Base-by-base conservation (phyloP, 202 grass and related monocot species). In the Setaria italica region DNA sequence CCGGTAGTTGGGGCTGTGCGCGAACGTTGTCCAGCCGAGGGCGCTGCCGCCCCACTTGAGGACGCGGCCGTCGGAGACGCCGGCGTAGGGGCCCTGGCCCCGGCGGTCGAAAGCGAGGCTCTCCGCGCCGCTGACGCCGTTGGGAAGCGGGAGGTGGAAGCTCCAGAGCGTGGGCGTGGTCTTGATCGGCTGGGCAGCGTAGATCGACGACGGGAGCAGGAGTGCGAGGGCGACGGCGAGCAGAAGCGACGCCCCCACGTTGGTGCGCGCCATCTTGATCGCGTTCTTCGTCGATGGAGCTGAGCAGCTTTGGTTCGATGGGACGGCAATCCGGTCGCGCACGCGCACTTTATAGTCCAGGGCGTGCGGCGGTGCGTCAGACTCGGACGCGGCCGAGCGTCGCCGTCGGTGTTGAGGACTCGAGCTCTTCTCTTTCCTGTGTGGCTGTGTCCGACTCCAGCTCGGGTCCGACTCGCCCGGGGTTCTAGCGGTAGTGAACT, bases 41-140 rank as follows among this genome's bases (percentile, higher is more conserved):
- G 47, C 13, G 32, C 11, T 15, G 46, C 85, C 85, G 47, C 59
- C 51, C 90, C 86, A 91, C 82, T 67, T 85, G 72, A 91, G 64
- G 20, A 91, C 35, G 33, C 89, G 65, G 9, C 89, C 86, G 6
- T 91, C 83, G 4, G 85, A 91, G 55, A 91, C 86, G 71, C 75
- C 85, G 17, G 74, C 51, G 72, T 91, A 91, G 21, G 72, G 53
- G 0, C 78, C 78, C 67, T 60, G 6, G 35, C 55, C 79, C 4
- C 39, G 8, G 11, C 30, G 70, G 64, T 83, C 86, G n/a, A 88
- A 88, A 0, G 79, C 72, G 0, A 82, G 43, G 72, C 64, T 87
- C 64, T 87, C 86, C 0, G 79, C 71, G 63, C 86, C 86, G n/a
- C 6, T 53, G 19, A 82, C 85, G 55, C 79, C 79, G 20, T 11